phyloP scores from a whole-genome alignment of 441 rosid species.

The Populus hybrid region DNA sequence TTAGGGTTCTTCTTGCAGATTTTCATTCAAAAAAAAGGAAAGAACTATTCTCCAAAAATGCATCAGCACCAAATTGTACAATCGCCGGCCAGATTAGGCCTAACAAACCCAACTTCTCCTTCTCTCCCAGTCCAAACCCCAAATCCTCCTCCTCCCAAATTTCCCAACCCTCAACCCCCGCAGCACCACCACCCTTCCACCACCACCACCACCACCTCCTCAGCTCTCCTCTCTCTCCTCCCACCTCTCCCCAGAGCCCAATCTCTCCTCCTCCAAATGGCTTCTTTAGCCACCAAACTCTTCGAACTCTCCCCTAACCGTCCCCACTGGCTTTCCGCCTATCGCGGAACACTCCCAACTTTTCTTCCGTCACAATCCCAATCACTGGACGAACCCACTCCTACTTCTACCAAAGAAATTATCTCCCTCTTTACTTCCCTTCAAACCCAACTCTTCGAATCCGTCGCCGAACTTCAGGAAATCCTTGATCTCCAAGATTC shows the following conservation, averaged over 20 bases:
- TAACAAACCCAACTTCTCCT: slow-evolving; percentile 74
- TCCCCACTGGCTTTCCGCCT: slow-evolving; percentile 66
- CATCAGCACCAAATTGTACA: slow-evolving; percentile 73
- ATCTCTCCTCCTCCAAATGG: slow-evolving; percentile 82
- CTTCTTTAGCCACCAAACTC: slow-evolving; percentile 64
- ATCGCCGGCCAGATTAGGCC: slow-evolving; percentile 86
- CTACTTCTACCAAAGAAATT: slow-evolving; percentile 62
- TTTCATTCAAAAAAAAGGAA: background rate
- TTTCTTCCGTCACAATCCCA: slow-evolving; percentile 60
- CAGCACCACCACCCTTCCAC: slow-evolving; percentile 22
- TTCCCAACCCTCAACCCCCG: slow-evolving; percentile 36
- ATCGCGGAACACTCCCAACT: slow-evolving; percentile 69
- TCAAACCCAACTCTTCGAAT: slow-evolving; percentile 85
- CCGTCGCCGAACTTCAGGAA: slow-evolving; percentile 87
- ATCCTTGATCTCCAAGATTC: slow-evolving; percentile 88
- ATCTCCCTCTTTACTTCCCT: slow-evolving; percentile 60
- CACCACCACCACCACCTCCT: slow-evolving; percentile 46
- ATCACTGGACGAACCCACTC: slow-evolving; percentile 47
- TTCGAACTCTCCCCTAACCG: slow-evolving; percentile 77
- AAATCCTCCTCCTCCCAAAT: slow-evolving; percentile 62
- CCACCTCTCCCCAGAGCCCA: slow-evolving; percentile 88
- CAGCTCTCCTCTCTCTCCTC: slow-evolving; percentile 71
- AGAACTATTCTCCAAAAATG: slow-evolving; percentile 34
- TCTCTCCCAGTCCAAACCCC: slow-evolving; percentile 38
- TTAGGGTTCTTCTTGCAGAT: background rate